Conservation (phyloP, 352 stramenopile species). For the Discostella stelligera region DNA sequence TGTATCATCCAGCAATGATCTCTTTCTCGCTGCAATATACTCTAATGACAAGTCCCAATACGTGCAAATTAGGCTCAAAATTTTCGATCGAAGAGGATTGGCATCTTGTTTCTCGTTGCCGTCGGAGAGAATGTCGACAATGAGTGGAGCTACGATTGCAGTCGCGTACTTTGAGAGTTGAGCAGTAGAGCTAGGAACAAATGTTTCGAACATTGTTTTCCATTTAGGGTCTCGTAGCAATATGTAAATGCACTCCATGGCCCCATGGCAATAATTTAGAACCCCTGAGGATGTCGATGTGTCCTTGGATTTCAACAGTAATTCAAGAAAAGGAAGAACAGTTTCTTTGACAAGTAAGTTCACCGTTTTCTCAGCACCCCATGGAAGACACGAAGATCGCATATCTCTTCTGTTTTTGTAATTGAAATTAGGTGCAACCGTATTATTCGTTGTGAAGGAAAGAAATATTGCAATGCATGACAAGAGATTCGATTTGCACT, state of each 20-base stretch:
- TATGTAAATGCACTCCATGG: slow-evolving; percentile 36
- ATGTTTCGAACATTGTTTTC: slow-evolving; percentile 4
- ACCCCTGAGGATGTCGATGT: slow-evolving; percentile 6
- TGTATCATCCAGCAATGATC: background rate
- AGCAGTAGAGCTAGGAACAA: background rate
- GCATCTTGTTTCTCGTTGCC: slow-evolving; percentile 32
- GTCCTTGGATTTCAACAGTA: slow-evolving; percentile 2
- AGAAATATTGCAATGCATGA: slow-evolving; percentile 37
- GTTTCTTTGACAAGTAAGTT: slow-evolving; percentile 33
- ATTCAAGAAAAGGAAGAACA: slow-evolving; percentile 35
- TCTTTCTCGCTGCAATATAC: slow-evolving; percentile 7
- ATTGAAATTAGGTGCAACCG: background rate
- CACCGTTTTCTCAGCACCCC: slow-evolving; percentile 41
- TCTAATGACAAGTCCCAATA: slow-evolving; percentile 36
- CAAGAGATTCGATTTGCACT: slow-evolving; percentile 33
- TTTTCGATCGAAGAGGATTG: slow-evolving; percentile 44
- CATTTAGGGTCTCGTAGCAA: slow-evolving; percentile 20
- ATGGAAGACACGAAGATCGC: slow-evolving; percentile 26
- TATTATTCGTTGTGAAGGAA: slow-evolving; percentile 17
- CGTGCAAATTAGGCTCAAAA: slow-evolving; percentile 13
- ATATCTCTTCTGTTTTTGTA: slow-evolving; percentile 10
- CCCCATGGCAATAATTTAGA: slow-evolving; percentile 12
- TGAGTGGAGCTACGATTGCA: slow-evolving; percentile 39
- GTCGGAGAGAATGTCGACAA: slow-evolving; percentile 35
- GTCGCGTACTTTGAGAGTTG: slow-evolving; percentile 44